phyloP scores from a whole-genome alignment of 108 stramenopile species.

The Pseudonitzschia pungens region DNA sequence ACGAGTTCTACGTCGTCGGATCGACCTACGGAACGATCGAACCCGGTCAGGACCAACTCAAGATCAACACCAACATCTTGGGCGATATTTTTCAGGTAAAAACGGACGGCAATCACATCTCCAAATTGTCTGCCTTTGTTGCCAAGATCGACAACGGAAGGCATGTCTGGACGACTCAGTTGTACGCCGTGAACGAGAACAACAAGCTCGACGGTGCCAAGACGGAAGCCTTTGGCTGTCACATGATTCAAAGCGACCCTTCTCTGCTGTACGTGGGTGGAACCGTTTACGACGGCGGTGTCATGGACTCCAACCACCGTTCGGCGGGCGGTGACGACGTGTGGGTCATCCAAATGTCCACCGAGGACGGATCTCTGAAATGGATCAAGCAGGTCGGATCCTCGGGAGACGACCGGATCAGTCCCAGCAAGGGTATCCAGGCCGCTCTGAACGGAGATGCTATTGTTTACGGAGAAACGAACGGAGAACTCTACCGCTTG shows the following conservation, averaged over 20 bases:
- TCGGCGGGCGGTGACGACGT: conserved; percentile 37
- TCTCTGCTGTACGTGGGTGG: conserved; percentile 22
- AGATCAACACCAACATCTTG: conserved; percentile 5
- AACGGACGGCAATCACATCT: neutral
- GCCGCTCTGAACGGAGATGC: conserved; percentile 33
- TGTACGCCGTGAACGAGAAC: neutral
- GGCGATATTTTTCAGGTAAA: neutral
- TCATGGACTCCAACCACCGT: neutral
- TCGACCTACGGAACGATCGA: conserved; percentile 20
- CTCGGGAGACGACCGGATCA: conserved; percentile 28
- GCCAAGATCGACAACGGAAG: conserved; percentile 9
- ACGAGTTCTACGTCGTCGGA: conserved; percentile 24
- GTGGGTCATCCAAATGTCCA: conserved; percentile 27
- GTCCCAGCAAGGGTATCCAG: conserved; percentile 24
- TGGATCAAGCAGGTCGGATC: conserved; percentile 31
- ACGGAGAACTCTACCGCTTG: conserved; percentile 36
- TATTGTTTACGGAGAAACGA: conserved; percentile 41
- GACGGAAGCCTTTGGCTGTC: conserved; percentile 17
- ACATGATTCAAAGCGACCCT: conserved; percentile 3
- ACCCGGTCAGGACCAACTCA: neutral
- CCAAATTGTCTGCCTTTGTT: conserved; percentile 22
- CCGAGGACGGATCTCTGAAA: conserved; percentile 19
- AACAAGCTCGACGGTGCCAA: neutral
- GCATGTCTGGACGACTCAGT: conserved; percentile 20
- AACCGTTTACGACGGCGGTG: conserved; percentile 25